Conservation (phyloP, 2,329 filamentous ascomycete species). For the Didymella sp. region DNA sequence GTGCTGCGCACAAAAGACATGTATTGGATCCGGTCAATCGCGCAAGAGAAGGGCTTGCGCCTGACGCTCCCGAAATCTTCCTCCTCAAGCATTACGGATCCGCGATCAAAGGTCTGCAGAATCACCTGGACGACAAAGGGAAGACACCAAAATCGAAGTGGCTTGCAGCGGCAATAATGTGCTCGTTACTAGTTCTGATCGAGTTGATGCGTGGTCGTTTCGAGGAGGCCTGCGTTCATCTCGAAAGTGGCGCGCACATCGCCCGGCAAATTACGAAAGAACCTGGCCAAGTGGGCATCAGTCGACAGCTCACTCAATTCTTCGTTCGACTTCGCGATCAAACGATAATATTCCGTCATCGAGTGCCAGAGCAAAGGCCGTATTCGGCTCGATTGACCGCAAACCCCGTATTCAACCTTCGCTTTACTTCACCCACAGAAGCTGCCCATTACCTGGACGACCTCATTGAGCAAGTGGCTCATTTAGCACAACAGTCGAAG, state of each 20-base stretch:
- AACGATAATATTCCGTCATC: neutral
- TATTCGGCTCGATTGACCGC: neutral
- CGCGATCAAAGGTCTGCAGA: constrained; percentile 9
- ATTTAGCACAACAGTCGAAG: constrained; percentile 8
- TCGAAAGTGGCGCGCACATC: constrained; percentile 3
- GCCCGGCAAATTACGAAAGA: neutral
- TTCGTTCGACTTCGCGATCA: constrained; percentile 8
- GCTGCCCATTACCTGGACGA: constrained; percentile 10
- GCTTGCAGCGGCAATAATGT: constrained; percentile 6
- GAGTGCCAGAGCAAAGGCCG: neutral
- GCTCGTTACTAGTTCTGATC: constrained; percentile 5
- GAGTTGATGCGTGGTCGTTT: constrained; percentile 11
- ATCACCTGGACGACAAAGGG: neutral
- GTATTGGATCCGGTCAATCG: constrained; percentile 7
- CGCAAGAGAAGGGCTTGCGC: constrained; percentile 1
- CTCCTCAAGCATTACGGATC: constrained; percentile 12
- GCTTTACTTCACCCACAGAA: constrained; percentile 10
- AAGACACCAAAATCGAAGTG: neutral
- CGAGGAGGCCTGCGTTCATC: constrained; percentile 8
- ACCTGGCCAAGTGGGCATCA: neutral
- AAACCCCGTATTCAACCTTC: neutral
- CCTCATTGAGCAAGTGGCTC: constrained; percentile 5
- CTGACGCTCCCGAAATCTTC: constrained; percentile 10
- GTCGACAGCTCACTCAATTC: constrained; percentile 1
- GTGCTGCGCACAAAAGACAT: constrained; percentile 14